phyloP scores from a whole-genome alignment of 768 basidiomycete species.

The Lactarius tabidus region DNA sequence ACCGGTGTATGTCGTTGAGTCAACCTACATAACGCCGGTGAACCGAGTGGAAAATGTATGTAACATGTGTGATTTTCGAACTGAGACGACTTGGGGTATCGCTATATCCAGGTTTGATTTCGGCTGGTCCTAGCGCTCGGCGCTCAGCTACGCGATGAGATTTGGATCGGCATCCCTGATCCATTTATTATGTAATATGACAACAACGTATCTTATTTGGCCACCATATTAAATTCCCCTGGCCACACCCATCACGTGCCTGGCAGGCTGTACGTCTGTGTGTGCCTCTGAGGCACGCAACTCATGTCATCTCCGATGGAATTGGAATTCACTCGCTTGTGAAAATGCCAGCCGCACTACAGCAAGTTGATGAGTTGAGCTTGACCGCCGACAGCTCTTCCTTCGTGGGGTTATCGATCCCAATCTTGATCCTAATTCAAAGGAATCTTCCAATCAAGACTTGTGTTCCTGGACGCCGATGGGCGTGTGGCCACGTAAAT shows the following conservation, averaged over 20 bases:
- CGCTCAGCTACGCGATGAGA: neutral
- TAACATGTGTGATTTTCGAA: neutral
- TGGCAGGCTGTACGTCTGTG: constrained; percentile 1
- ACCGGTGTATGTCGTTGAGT: neutral
- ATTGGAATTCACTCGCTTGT: neutral
- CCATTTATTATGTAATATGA: neutral
- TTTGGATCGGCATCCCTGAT: constrained; percentile 6
- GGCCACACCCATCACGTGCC: neutral
- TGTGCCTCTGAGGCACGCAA: neutral
- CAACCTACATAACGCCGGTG: neutral
- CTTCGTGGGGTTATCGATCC: neutral
- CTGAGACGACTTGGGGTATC: neutral
- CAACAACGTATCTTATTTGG: neutral
- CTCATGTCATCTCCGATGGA: constrained; percentile 1
- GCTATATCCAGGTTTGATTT: neutral
- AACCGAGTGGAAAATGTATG: neutral
- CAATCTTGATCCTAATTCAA: neutral
- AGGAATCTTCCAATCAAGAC: neutral
- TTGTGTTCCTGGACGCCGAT: neutral
- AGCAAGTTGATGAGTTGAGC: neutral
- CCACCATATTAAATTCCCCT: too few species aligned
- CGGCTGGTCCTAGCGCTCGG: neutral
- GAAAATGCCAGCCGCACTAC: neutral
- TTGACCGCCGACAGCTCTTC: neutral
- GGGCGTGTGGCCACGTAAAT: neutral